Base-by-base conservation (phyloP, 2,329 filamentous ascomycete species). In the Paraphoma sp. region DNA sequence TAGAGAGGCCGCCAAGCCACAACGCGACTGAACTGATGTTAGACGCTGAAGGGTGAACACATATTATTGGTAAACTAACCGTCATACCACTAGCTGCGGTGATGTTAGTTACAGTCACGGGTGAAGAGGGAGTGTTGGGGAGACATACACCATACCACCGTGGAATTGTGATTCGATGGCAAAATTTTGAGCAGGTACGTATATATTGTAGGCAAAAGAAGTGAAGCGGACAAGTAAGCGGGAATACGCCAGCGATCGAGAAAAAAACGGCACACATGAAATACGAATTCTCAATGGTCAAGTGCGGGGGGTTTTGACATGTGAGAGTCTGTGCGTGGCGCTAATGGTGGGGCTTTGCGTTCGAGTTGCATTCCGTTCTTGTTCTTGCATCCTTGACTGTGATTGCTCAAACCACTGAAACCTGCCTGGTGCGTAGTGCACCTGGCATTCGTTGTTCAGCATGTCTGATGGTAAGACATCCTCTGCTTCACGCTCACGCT, bases 61-160 rank as follows among this genome's bases (percentile, higher is more conserved):
- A 14, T 18, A 23, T 7, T 30, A 14, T 12, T 29, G 44, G 28
- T 30, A 12, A 14, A 30, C 14, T 45, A 30, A 45, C 44, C 49
- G 72, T 75, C 72, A 75, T 75, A 75, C 72, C 72, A 71, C 72
- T 75, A 75, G 72, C 33, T 36, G 33, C 6, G 33, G 33, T 36
- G 14, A 10, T 36, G 33, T 36, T 36, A 36, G 33, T 36, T 6
- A 36, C 14, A 4, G n/a, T n/a, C n/a, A n/a, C n/a, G n/a, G n/a
- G n/a, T n/a, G n/a, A n/a, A n/a, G 33, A 10, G 33, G 9, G 33
- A 36, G 33, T 36, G 33, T 3, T 36, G 33, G 14, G 6, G 33
- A 23, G 14, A 36, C 33, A 4, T 36, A 36, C 33, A 71, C 67
- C 71, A 74, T 65, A 72, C 69, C 71, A 72, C 69, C 70, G 45